Evolutionary conservation across 371 early-diverging fungal genomes (phyloP).

Genomic region (Lichtheimia ramosa): DNA sequence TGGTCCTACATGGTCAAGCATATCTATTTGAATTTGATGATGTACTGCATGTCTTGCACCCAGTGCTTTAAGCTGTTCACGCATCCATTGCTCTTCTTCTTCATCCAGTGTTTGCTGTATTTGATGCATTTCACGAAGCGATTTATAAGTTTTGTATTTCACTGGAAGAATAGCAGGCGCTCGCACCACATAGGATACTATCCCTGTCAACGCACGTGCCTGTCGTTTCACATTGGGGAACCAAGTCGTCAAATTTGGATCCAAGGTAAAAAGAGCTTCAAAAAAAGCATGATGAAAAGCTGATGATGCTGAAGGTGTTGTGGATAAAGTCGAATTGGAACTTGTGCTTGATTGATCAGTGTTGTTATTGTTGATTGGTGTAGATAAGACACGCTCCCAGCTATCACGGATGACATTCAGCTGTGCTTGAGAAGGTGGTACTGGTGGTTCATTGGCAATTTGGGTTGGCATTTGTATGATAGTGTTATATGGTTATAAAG

Average conservation of each 20-base stretch:
- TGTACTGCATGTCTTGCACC: slow-evolving; percentile 46
- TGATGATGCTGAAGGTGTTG: slow-evolving; percentile 33
- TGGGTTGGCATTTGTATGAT: too few relatives aligned
- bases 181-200: slow-evolving; percentile 42
- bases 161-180: slow-evolving; percentile 24
- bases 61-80: slow-evolving; percentile 8
- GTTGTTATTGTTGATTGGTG: slow-evolving; percentile 25
- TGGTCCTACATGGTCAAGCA: slow-evolving; percentile 29
- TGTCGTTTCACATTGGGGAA: slow-evolving; percentile 43
- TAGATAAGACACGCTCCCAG: slow-evolving; percentile 43
- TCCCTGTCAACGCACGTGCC: slow-evolving; percentile 42
- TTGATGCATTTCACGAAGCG: background rate
- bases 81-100: slow-evolving; percentile 8
- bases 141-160: slow-evolving; percentile 4
- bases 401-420: slow-evolving; percentile 34
- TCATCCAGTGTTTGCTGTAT: background rate
- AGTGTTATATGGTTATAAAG: too few relatives aligned
- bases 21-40: slow-evolving; percentile 22
- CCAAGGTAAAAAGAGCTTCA: slow-evolving; percentile 34
- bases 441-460: background rate
- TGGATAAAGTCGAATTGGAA: background rate
- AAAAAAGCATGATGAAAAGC: slow-evolving; percentile 47
- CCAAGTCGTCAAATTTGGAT: slow-evolving; percentile 15
- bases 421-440: slow-evolving; percentile 30
- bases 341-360: too few relatives aligned